Evolutionary conservation across 805 yeast species (phyloP).

Genomic region (Lipomyces chichibuensis): DNA sequence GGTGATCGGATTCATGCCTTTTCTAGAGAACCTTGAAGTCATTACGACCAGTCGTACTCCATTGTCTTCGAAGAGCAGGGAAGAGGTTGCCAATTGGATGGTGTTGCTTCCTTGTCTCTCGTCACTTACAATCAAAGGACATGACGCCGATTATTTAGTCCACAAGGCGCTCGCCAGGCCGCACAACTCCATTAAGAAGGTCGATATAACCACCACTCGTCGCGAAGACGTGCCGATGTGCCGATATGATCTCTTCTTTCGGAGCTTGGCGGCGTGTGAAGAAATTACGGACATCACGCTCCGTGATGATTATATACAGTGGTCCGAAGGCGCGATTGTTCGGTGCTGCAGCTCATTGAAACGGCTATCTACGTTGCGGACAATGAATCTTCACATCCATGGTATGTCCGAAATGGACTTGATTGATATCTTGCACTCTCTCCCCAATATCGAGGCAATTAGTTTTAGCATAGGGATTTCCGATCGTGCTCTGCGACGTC

Average conservation of each 20-base stretch:
- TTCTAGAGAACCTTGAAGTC: slow-evolving; percentile 8
- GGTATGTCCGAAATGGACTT: slow-evolving; percentile 9
- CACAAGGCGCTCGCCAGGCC: slow-evolving; percentile 4
- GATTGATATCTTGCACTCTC: not conserved
- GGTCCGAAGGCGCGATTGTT: slow-evolving; percentile 6
- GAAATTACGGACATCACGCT: slow-evolving; percentile 4
- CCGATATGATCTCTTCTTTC: slow-evolving; percentile 15
- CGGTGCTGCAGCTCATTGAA: slow-evolving; percentile 5
- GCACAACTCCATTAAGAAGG: slow-evolving; percentile 2
- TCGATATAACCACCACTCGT: slow-evolving; percentile 2
- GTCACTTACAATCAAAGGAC: slow-evolving; percentile 2
- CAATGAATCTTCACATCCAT: slow-evolving; percentile 4
- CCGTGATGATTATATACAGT: not conserved
- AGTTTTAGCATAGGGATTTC: not conserved
- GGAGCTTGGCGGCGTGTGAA: slow-evolving; percentile 9
- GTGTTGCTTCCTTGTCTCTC: slow-evolving; percentile 5
- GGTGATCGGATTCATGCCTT: slow-evolving; percentile 11
- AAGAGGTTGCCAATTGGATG: slow-evolving; percentile 10
- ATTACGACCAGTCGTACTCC: slow-evolving; percentile 7
- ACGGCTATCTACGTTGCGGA: slow-evolving; percentile 6
- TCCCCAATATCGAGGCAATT: slow-evolving; percentile 2
- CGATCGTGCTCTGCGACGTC: slow-evolving; percentile 2
- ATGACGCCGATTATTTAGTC: slow-evolving; percentile 10
- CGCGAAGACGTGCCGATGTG: slow-evolving; percentile 8
- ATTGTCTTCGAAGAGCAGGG: not conserved